phyloP scores from a whole-genome alignment of 2,329 filamentous ascomycete species.

The Ophiostoma ulmi region DNA sequence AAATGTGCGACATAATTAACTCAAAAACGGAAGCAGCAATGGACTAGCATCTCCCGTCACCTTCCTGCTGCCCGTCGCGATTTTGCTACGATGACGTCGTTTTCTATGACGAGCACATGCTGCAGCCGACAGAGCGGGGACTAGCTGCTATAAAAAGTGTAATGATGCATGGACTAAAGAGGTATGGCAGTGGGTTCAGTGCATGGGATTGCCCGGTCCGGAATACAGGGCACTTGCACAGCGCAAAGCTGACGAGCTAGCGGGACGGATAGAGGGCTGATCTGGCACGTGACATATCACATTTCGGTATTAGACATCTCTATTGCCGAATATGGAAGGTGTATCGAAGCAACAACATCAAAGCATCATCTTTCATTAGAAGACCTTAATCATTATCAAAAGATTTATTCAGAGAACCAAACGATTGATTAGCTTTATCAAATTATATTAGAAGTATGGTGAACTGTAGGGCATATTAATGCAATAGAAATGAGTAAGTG shows the following conservation, averaged over 20 bases:
- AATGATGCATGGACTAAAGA: not conserved
- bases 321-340: not conserved
- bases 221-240: too few species aligned
- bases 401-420: too few species aligned
- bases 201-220: not conserved
- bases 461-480: too few species aligned
- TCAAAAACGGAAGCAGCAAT: not conserved
- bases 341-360: not conserved
- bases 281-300: not conserved
- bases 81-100: conserved; percentile 4
- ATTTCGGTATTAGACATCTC: not conserved
- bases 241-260: not conserved
- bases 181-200: not conserved
- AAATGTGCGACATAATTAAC: not conserved
- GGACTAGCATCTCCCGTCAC: not conserved
- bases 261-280: not conserved
- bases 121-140: not conserved
- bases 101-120: conserved; percentile 2
- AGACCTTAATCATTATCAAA: not conserved
- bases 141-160: not conserved
- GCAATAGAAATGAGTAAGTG: too few species aligned
- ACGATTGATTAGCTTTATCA: too few species aligned
- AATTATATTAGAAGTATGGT: too few species aligned
- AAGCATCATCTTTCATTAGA: not conserved
- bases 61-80: not conserved